Conservation (phyloP, 2,329 filamentous ascomycete species). For the Phyllosticta citrichinensis region DNA sequence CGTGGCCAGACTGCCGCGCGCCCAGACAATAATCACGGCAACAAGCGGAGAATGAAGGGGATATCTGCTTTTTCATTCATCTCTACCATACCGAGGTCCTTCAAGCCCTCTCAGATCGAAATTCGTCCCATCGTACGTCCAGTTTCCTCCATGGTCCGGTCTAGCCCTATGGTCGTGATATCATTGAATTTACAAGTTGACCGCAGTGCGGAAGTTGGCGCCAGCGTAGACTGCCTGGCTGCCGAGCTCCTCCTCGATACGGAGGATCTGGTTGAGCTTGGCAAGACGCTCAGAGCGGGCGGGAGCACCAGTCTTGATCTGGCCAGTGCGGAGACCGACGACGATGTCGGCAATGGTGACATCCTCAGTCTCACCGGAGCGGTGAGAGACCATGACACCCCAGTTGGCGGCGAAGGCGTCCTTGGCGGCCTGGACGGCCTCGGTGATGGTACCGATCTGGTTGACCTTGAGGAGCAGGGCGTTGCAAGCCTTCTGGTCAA, state of each 20-base stretch:
- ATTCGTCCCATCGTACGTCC: neutral
- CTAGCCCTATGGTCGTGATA: neutral
- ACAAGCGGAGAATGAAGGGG: neutral
- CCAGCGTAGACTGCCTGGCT: constrained; percentile 86
- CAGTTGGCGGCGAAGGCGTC: constrained; percentile 91
- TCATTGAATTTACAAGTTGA: constrained; percentile 60
- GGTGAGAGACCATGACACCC: constrained; percentile 99
- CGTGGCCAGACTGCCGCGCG: neutral
- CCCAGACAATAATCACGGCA: neutral
- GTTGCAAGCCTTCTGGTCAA: constrained; percentile 98
- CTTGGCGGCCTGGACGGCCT: constrained; percentile 98
- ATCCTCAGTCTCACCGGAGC: constrained; percentile 98
- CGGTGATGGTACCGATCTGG: constrained; percentile 97
- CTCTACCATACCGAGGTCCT: neutral
- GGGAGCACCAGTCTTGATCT: constrained; percentile 98
- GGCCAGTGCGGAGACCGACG: constrained; percentile 88
- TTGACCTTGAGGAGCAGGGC: constrained; percentile 98
- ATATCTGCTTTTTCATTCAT: neutral
- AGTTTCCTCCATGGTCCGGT: neutral
- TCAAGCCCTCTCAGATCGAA: neutral
- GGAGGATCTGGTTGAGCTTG: constrained; percentile 99
- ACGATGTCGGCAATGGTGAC: constrained; percentile 98
- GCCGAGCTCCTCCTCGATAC: constrained; percentile 98
- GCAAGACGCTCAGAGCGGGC: constrained; percentile 94
- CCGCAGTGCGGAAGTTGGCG: constrained; percentile 78